These are phyloP conservation scores for Binderoboletus segoi DNA, from an alignment of 1,284 basidiomycete genomes.

Conservation along the genomic window DNA sequence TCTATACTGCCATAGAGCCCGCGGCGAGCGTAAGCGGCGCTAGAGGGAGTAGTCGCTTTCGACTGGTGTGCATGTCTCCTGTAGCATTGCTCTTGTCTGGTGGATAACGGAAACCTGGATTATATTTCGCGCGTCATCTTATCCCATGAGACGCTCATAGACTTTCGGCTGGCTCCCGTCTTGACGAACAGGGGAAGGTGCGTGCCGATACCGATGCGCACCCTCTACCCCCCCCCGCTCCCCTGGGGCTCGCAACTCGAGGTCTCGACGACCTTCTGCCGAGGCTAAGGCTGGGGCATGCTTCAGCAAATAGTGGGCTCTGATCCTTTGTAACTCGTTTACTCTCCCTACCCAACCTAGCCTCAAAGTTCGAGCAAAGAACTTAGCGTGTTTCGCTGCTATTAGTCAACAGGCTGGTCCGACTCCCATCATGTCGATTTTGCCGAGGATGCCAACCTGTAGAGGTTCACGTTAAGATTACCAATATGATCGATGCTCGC, in stretches of 20 bases:
- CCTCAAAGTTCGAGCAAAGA: slow-evolving; percentile 48
- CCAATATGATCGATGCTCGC: slow-evolving; percentile 47
- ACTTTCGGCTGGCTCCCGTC: slow-evolving; percentile 48
- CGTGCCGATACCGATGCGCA: slow-evolving; percentile 54
- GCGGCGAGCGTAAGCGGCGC: slow-evolving; percentile 41
- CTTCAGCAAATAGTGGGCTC: slow-evolving; percentile 56
- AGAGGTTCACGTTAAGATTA: slow-evolving; percentile 49
- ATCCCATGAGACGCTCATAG: slow-evolving; percentile 48
- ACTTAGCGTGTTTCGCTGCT: slow-evolving; percentile 46
- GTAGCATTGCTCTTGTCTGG: too few species aligned
- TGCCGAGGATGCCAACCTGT: slow-evolving; percentile 47
- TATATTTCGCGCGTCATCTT: slow-evolving; percentile 55
- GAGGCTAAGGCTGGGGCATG: slow-evolving; percentile 47
- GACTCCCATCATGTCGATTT: slow-evolving; percentile 56
- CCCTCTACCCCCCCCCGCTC: slow-evolving; percentile 45
- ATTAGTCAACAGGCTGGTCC: slow-evolving; percentile 52
- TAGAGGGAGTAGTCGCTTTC: slow-evolving; percentile 50
- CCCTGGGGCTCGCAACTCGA: slow-evolving; percentile 49
- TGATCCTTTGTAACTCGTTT: slow-evolving; percentile 46
- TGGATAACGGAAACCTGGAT: slow-evolving; percentile 33
- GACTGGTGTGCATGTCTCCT: slow-evolving; percentile 34
- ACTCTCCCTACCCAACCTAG: slow-evolving; percentile 42
- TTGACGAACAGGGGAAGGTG: slow-evolving; percentile 46
- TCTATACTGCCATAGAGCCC: slow-evolving; percentile 40
- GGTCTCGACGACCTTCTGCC: slow-evolving; percentile 51